A percentile compares a stretch with the other conserved stretches of the same genome.
These are phyloP conservation scores for Fagopyrum tataricum DNA, from an alignment of 148 eudicot genomes.

Conservation along the genomic window DNA sequence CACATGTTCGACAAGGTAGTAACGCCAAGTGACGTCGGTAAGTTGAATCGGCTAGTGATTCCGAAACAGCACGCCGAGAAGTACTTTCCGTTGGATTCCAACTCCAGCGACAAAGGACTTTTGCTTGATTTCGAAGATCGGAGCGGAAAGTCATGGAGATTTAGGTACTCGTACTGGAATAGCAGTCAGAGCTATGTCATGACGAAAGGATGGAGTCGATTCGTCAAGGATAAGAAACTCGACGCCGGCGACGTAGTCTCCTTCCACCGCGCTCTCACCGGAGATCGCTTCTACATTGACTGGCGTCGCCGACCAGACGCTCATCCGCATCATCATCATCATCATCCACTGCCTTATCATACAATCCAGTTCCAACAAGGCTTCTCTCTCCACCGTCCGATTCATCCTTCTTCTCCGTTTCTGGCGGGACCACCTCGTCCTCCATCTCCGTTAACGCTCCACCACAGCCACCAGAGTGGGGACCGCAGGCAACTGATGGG, in stretches of 20 bases:
- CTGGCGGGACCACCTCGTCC: not conserved
- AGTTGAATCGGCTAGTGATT: conserved; percentile 22
- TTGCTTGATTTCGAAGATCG: conserved; percentile 25
- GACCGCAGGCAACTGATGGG: conserved; percentile 1
- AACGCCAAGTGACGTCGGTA: conserved; percentile 25
- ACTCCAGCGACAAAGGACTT: conserved; percentile 16
- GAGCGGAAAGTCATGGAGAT: conserved; percentile 25
- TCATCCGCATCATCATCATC: not conserved
- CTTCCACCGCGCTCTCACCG: conserved; percentile 17
- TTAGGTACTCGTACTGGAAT: conserved; percentile 26
- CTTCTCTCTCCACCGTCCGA: not conserved
- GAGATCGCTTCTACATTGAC: conserved; percentile 19
- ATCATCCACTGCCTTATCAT: not conserved
- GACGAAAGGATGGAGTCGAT: conserved; percentile 29
- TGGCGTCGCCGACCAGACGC: not conserved
- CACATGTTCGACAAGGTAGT: conserved; percentile 26
- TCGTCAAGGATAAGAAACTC: conserved; percentile 23
- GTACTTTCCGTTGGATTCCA: conserved; percentile 18
- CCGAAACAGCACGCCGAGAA: conserved; percentile 27
- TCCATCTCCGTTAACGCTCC: not conserved
- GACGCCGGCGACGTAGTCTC: conserved; percentile 22
- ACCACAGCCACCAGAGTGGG: not conserved
- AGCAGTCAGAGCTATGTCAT: conserved; percentile 28
- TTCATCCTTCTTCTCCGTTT: not conserved
- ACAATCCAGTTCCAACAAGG: conserved; percentile 6